These are phyloP conservation scores for Cudoniella acicularis DNA, from an alignment of 495 filamentous ascomycete genomes.

Conservation along the genomic window DNA sequence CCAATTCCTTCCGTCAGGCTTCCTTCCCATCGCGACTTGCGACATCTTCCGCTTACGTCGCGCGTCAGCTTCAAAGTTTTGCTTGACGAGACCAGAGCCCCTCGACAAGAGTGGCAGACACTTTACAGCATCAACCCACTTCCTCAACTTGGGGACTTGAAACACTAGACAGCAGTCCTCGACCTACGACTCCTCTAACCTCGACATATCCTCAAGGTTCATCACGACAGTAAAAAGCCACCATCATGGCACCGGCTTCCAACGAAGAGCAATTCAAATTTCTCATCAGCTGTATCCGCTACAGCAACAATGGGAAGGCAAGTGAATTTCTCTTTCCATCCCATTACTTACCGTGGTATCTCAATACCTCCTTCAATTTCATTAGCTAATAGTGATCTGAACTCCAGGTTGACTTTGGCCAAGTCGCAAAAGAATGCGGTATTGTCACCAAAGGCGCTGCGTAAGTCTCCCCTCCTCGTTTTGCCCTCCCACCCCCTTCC, in stretches of 20 bases:
- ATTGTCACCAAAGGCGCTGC: slow-evolving; percentile 63
- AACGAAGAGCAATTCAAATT: slow-evolving; percentile 58
- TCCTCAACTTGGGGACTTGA: not conserved
- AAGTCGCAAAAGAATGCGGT: slow-evolving; percentile 58
- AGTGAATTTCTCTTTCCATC: slow-evolving; percentile 19
- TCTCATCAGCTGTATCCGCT: slow-evolving; percentile 59
- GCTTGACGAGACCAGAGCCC: not conserved
- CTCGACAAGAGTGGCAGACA: too few relatives aligned
- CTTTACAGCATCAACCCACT: too few relatives aligned
- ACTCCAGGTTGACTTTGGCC: slow-evolving; percentile 55
- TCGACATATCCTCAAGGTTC: not conserved
- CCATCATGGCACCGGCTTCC: slow-evolving; percentile 45
- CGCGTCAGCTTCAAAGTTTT: not conserved
- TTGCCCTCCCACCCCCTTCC: not conserved
- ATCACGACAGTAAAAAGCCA: not conserved
- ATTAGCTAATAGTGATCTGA: too few relatives aligned
- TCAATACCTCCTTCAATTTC: too few relatives aligned
- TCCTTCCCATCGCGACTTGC: not conserved
- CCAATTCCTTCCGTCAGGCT: not conserved
- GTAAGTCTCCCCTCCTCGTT: slow-evolving; percentile 43
- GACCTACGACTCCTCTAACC: too few relatives aligned
- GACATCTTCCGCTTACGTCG: not conserved
- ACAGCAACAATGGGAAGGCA: slow-evolving; percentile 54
- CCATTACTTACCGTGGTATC: too few relatives aligned
- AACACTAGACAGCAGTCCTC: too few relatives aligned